A percentile compares a stretch with the other conserved stretches of the same genome.
Conservation (phyloP, 352 stramenopile genomes). For the Blastocystis sp. region DNA sequence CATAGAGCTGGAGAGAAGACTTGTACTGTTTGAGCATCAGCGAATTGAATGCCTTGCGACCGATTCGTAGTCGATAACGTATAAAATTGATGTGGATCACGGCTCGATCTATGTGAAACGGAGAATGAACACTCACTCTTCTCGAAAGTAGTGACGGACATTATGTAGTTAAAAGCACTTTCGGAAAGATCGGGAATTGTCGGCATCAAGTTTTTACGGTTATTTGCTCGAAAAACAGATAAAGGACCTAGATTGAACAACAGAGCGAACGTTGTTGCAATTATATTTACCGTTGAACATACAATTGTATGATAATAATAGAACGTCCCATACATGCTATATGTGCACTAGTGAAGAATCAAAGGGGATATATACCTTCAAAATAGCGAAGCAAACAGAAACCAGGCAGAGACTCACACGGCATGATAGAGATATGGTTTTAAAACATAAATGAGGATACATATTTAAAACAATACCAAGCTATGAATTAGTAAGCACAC, state of each 20-base stretch:
- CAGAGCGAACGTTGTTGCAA: slow-evolving; percentile 21
- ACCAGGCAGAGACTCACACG: slow-evolving; percentile 27
- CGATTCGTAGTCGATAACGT: slow-evolving; percentile 11
- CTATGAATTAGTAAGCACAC: neutral
- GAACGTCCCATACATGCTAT: slow-evolving; percentile 19
- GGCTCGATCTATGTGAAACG: neutral
- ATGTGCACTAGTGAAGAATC: neutral
- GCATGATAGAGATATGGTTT: slow-evolving; percentile 15
- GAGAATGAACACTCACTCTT: neutral
- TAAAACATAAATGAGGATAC: slow-evolving; percentile 37
- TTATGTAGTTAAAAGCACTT: slow-evolving; percentile 49
- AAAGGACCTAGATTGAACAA: slow-evolving; percentile 48
- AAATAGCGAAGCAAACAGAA: slow-evolving; percentile 11
- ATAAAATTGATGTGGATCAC: slow-evolving; percentile 58
- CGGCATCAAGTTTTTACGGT: slow-evolving; percentile 49
- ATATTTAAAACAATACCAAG: slow-evolving; percentile 31
- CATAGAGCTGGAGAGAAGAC: slow-evolving; percentile 32
- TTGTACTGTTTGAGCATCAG: slow-evolving; percentile 46
- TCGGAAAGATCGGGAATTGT: slow-evolving; percentile 55
- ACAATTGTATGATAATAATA: slow-evolving; percentile 46
- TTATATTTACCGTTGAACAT: slow-evolving; percentile 26
- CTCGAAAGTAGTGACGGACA: slow-evolving; percentile 37
- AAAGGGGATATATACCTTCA: neutral
- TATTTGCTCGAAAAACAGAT: slow-evolving; percentile 35
- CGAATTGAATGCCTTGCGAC: slow-evolving; percentile 47